Percentiles rank a stretch among this genome's conserved stretches.
These are phyloP conservation scores for Tetracladium setigerum DNA, from an alignment of 495 filamentous ascomycete species.

Conservation along the genomic window DNA sequence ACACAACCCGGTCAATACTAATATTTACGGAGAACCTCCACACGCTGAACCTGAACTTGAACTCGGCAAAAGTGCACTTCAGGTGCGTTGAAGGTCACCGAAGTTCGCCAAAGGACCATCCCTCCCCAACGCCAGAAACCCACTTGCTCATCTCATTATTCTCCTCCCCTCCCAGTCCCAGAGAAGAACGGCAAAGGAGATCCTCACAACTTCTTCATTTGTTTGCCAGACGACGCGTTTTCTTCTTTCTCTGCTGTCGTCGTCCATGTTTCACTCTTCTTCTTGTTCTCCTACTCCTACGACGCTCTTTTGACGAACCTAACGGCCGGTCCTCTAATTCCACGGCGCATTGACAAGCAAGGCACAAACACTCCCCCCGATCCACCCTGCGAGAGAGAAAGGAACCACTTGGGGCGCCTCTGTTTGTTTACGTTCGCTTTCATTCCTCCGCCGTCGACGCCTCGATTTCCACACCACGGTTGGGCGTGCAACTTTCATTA, in stretches of 20 bases:
- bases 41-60: slow-evolving; percentile 1
- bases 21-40: too few relatives aligned
- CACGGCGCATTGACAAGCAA: slow-evolving; percentile 5
- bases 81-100: not conserved
- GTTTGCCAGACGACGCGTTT: too few relatives aligned
- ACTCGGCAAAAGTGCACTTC: not conserved
- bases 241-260: too few relatives aligned
- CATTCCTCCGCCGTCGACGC: slow-evolving; percentile 7
- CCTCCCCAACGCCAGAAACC: slow-evolving; percentile 6
- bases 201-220: too few relatives aligned
- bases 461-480: not conserved
- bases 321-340: not conserved
- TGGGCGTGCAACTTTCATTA: slow-evolving; percentile 10
- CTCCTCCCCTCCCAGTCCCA: slow-evolving; percentile 1
- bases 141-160: slow-evolving; percentile 1
- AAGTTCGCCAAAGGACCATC: slow-evolving; percentile 13
- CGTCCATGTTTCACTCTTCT: slow-evolving; percentile 15
- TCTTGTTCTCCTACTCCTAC: slow-evolving; percentile 16
- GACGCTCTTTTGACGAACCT: slow-evolving; percentile 6
- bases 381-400: not conserved
- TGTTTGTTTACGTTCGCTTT: slow-evolving; percentile 11
- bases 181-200: slow-evolving; percentile 11
- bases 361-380: not conserved
- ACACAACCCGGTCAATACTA: too few relatives aligned
- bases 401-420: slow-evolving; percentile 2